A percentile compares a stretch with the other conserved stretches of the same genome.
phyloP scores from a whole-genome alignment of 2,329 filamentous ascomycete genomes.

The Phaeosphaeria sp. region DNA sequence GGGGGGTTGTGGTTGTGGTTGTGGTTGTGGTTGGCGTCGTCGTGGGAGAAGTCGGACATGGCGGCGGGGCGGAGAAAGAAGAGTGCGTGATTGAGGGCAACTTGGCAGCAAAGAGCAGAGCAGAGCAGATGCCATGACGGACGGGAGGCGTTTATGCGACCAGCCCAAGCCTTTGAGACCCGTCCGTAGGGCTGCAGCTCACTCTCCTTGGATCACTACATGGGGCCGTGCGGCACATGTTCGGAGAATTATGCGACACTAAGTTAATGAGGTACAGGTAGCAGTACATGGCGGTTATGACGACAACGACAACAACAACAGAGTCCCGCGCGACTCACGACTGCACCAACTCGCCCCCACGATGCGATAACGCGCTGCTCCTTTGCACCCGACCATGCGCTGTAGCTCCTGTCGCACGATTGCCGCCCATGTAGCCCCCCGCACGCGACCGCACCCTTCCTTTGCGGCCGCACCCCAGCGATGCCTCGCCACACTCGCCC shows the following conservation, averaged over 20 bases:
- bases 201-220: too few species aligned
- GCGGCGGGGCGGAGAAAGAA: constrained; percentile 12
- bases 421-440: constrained; percentile 25
- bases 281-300: too few species aligned
- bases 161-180: background rate
- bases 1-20: background rate
- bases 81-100: too few species aligned
- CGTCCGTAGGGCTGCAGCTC: constrained; percentile 1
- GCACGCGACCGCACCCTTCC: constrained; percentile 21
- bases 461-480: constrained; percentile 24
- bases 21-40: constrained; percentile 5
- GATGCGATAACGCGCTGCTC: constrained; percentile 34
- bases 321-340: background rate
- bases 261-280: too few species aligned
- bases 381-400: constrained; percentile 36
- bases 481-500: constrained; percentile 34
- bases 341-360: constrained; percentile 5
- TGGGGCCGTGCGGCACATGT: background rate
- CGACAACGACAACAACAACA: constrained; percentile 4
- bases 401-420: constrained; percentile 30
- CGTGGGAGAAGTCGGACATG: constrained; percentile 23
- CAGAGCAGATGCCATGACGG: background rate
- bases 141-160: background rate
- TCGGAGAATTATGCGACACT: background rate
- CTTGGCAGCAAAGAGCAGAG: too few species aligned